phyloP scores from a whole-genome alignment of 306 rosid genomes.

The Acacia crassicarpa region DNA sequence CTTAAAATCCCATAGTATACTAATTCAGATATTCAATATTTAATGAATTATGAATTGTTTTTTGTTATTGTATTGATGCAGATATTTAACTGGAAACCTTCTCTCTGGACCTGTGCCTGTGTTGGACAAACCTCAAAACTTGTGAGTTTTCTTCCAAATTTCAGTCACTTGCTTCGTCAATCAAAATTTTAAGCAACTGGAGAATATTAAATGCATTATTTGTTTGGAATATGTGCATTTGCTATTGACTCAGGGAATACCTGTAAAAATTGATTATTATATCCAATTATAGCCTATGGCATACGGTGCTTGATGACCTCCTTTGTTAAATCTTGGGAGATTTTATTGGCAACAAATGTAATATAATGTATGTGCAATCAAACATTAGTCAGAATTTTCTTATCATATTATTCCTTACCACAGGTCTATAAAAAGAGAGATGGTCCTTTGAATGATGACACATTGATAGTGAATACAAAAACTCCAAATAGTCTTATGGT shows the following conservation, averaged over 20 bases:
- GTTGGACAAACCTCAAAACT: conserved; percentile 31
- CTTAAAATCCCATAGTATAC: not conserved
- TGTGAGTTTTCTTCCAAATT: conserved; percentile 48
- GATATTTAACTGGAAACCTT: conserved; percentile 64
- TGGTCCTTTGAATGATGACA: too few species aligned
- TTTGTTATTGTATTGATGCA: conserved; percentile 24
- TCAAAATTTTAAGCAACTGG: not conserved
- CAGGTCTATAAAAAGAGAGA: too few species aligned
- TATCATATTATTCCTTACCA: too few species aligned
- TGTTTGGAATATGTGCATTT: not conserved
- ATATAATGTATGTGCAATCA: not conserved
- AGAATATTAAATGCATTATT: not conserved
- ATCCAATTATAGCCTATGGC: not conserved
- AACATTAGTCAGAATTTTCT: not conserved
- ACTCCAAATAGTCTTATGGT: too few species aligned
- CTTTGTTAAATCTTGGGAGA: not conserved
- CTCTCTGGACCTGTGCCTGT: conserved; percentile 49
- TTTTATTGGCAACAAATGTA: not conserved
- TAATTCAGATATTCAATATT: not conserved
- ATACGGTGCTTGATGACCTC: not conserved
- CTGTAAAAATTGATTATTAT: not conserved
- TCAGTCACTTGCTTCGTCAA: not conserved
- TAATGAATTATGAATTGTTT: conserved; percentile 11
- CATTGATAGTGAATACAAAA: too few species aligned
- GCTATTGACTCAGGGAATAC: not conserved